Base-by-base conservation (phyloP, 208 protist species). In the Leptomonas seymouri region DNA sequence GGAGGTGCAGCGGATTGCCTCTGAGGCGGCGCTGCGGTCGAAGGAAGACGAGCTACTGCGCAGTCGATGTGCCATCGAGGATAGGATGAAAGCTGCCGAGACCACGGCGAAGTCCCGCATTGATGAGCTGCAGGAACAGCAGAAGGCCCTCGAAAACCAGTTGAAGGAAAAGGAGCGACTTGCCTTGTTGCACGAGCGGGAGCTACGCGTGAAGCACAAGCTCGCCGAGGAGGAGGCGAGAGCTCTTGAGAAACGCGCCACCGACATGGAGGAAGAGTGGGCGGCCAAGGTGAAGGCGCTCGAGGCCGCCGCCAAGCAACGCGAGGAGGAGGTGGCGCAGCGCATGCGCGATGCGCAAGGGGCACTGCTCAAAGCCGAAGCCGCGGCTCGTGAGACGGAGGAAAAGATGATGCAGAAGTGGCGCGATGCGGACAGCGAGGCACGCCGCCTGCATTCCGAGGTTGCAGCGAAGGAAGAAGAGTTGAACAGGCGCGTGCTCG, bases 381-480 rank as follows among this genome's bases (percentile, higher is more conserved):
- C 84, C 28, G 75, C 73, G 14, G 71, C 78, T 14, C 71, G 67
- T 21, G 49, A 55, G n/a, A 64, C 62, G 15, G 83, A 90, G 49
- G 75, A 78, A 28, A 81, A 82, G 65, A 74, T 93, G 67, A 57
- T 78, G 44, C 74, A 56, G 21, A 81, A 83, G 57, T 87, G 80
- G 72, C 48, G 58, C 12, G 77, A 87, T 3, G 78, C 83, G 4
- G 85, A 93, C 56, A 46, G 67, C 41, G 46, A 82, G 75, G 75
- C 71, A n/a, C 74, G 74, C 0, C 60, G 55, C 55, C 54, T 89
- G 55, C 80, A 91, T 60, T 62, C 65, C 0, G 81, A 87, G 67
- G 63, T 77, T 57, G 76, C 74, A n/a, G 70, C 57, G n/a, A 77
- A 82, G 59, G 84, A 94, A 71, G 59, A 56, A 2, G 85, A 93